phyloP scores from a whole-genome alignment of 208 protist genomes.

The Angomonas deanei region DNA sequence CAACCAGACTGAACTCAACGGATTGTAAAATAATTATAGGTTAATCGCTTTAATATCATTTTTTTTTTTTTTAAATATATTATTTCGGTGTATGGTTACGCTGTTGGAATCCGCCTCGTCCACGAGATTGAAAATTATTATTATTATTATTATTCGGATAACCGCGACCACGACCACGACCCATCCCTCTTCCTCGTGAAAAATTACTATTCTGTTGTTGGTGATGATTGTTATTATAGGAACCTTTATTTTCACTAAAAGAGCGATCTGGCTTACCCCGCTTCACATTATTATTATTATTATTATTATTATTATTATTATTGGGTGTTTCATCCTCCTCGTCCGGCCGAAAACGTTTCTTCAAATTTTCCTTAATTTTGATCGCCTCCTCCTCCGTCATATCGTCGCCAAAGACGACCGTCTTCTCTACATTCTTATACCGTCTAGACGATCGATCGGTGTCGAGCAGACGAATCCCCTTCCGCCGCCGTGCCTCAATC shows the following conservation, averaged over 20 bases:
- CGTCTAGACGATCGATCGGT: slow-evolving; percentile 60
- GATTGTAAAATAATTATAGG: not conserved
- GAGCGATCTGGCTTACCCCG: not conserved
- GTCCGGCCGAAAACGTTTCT: slow-evolving; percentile 58
- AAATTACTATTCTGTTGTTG: no score
- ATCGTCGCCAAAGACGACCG: slow-evolving; percentile 53
- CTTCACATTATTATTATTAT: not conserved
- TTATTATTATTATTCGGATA: not conserved
- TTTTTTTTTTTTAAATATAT: slow-evolving; percentile 1
- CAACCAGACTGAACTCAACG: not conserved
- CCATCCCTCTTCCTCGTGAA: no score
- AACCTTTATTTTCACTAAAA: not conserved
- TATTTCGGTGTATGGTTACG: not conserved
- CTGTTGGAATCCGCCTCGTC: not conserved
- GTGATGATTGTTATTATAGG: not conserved
- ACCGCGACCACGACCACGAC: no score
- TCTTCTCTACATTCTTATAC: slow-evolving; percentile 69
- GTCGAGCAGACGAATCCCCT: slow-evolving; percentile 68
- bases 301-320: slow-evolving; percentile 7
- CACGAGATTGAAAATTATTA: not conserved
- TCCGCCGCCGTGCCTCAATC: slow-evolving; percentile 43
- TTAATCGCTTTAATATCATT: not conserved
- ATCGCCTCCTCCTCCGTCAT: slow-evolving; percentile 46
- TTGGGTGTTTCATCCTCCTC: slow-evolving; percentile 6
- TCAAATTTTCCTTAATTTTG: slow-evolving; percentile 39